Evolutionary conservation across 805 yeast species (phyloP), one percentile per base, ranked within the genome.

Genomic region (Saccharomycopsis sp.): DNA sequence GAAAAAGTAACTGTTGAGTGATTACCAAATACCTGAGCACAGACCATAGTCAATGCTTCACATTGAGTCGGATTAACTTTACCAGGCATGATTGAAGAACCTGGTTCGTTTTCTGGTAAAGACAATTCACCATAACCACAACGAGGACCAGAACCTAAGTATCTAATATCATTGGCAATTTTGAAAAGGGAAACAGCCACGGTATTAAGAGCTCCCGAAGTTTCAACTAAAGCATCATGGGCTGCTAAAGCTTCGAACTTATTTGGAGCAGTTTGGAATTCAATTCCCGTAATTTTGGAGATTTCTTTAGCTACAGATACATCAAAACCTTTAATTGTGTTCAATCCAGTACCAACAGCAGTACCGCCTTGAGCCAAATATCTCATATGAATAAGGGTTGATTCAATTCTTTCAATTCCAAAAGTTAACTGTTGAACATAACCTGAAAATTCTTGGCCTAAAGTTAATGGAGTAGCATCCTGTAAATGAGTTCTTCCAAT

Each of bases 81-180:
- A 59, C 98, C 98, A 39, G 98, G 98, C 98, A 89, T 89, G 64
- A 89, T 89, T 21, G 96, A 87, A 46, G 96, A 86, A 56, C 98
- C 98, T 43, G 98, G 98, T 69, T 89, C 98, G 64, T 89, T 89
- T 69, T 89, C 97, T 48, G 98, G 98, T 52, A 89, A 71, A 20
- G 86, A 59, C 51, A 89, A 76, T 67, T 92, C 98, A 41, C 96
- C 96, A 66, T 92, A 92, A 49, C 98, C 98, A 67, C 98, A 89
- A 69, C 98, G 81, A 58, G 98, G 98, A 56, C 98, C 98, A 34
- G 95, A 85, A 49, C 97, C 98, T 53, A 89, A 76, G 74, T 92
- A 92, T 67, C 98, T 76, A 63, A 89, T 92, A 63, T 89, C 98
- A 64, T 92, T 86, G 55, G 96, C 97, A 54, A 89, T 92, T 73